Percentiles rank a stretch among this genome's conserved stretches.
Conservation (phyloP, 2,329 filamentous ascomycete genomes). For the Neofusicoccum cordaticola region DNA sequence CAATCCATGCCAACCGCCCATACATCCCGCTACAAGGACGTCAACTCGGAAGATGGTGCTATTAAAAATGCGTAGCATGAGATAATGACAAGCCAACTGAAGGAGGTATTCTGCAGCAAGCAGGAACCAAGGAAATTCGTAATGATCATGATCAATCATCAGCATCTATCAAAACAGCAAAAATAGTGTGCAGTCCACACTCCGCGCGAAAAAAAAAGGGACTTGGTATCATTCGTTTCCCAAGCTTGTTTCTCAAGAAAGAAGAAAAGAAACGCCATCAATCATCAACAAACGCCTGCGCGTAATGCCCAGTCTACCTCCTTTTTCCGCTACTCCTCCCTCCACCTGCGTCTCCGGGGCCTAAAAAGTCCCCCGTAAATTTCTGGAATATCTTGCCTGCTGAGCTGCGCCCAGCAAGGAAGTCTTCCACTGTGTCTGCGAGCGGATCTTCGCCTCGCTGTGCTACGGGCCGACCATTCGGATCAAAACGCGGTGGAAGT, state of each 20-base stretch:
- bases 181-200: not conserved
- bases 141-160: not conserved
- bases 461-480: slow-evolving; percentile 24
- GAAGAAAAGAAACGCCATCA: not conserved
- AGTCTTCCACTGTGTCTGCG: slow-evolving; percentile 33
- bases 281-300: slow-evolving; percentile 2
- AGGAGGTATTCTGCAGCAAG: not conserved
- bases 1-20: not conserved
- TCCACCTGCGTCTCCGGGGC: not conserved
- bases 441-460: slow-evolving; percentile 31
- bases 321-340: not conserved
- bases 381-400: slow-evolving; percentile 17
- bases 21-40: not conserved
- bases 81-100: not conserved
- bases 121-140: not conserved
- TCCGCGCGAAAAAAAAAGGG: not conserved
- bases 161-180: not conserved
- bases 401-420: slow-evolving; percentile 22
- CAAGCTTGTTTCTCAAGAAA: not conserved
- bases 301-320: not conserved
- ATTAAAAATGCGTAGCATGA: slow-evolving; percentile 3
- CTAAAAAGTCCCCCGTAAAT: slow-evolving; percentile 14
- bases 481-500: slow-evolving; percentile 36
- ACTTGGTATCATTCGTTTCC: slow-evolving; percentile 1
- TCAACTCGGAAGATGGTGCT: not conserved